Conservation (phyloP, 345 rosid species). For the Brassica napus region DNA sequence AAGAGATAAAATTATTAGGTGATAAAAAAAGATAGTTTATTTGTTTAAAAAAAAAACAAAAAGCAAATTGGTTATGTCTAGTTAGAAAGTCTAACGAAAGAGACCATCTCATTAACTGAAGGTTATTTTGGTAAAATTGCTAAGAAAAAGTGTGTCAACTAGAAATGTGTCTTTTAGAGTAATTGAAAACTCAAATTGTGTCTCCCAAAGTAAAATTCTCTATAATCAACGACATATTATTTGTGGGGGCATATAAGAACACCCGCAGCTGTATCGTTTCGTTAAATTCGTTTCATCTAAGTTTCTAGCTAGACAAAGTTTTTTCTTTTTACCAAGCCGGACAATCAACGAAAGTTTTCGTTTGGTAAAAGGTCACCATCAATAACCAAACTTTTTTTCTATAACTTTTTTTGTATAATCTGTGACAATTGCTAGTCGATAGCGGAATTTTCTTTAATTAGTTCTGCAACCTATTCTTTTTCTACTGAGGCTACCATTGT, state of each 20-base stretch:
- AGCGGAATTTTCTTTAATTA: background rate
- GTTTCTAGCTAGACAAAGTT: background rate
- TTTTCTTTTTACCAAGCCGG: background rate
- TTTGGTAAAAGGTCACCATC: background rate
- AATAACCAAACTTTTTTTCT: background rate
- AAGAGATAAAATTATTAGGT: too few species aligned
- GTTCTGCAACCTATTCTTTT: background rate
- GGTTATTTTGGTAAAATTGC: too few species aligned
- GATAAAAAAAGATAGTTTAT: too few species aligned
- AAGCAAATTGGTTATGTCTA: too few species aligned
- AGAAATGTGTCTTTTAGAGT: too few species aligned
- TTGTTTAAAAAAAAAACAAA: too few species aligned
- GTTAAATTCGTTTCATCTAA: background rate
- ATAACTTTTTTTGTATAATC: too few species aligned
- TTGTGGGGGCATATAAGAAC: background rate
- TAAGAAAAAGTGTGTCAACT: too few species aligned
- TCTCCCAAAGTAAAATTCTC: too few species aligned
- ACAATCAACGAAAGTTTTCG: background rate
- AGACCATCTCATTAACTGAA: too few species aligned
- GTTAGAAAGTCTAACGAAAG: too few species aligned
- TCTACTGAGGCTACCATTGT: background rate
- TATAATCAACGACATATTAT: background rate
- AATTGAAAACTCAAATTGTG: too few species aligned
- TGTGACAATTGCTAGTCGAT: background rate
- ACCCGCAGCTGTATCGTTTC: background rate